Evolutionary conservation across 768 basidiomycete species (phyloP).

Genomic region (Podaxis sp.): DNA sequence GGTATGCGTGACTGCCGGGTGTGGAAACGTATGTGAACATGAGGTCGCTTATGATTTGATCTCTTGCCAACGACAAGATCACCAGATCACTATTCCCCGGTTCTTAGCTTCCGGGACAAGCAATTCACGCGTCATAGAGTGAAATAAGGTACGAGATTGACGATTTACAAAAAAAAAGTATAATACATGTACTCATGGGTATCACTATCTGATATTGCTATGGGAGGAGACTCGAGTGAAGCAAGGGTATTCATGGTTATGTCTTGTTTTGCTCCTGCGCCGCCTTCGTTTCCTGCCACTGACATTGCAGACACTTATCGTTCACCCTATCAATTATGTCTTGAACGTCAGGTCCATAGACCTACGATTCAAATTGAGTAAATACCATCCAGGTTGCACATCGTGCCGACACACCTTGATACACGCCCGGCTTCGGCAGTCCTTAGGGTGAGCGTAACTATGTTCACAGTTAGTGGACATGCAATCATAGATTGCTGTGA

Average conservation of each 20-base stretch:
- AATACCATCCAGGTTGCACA: not conserved
- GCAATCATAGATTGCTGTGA: conserved; percentile 77
- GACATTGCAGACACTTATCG: conserved; percentile 71
- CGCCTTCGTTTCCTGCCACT: conserved; percentile 29
- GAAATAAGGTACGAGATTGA: conserved; percentile 8
- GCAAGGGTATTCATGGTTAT: conserved; percentile 8
- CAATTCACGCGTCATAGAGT: conserved; percentile 10
- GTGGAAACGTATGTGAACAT: conserved; percentile 11
- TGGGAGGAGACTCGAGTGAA: not conserved
- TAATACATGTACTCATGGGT: conserved; percentile 13
- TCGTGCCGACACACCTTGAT: conserved; percentile 45
- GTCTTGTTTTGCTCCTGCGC: conserved; percentile 23
- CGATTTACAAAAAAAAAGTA: conserved; percentile 4
- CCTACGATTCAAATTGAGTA: conserved; percentile 35
- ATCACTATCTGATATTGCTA: conserved; percentile 1
- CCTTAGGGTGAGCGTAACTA: conserved; percentile 58
- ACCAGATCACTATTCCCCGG: conserved; percentile 12
- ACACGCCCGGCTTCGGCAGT: conserved; percentile 56
- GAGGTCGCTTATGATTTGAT: conserved; percentile 6
- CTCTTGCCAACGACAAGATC: not conserved
- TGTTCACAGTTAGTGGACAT: conserved; percentile 61
- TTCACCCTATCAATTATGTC: conserved; percentile 68
- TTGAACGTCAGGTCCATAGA: conserved; percentile 69
- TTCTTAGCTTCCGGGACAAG: conserved; percentile 10
- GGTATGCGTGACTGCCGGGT: not conserved